Evolutionary conservation across 257 asterid genomes (phyloP).

Genomic region (Ajuga chamaepitys): DNA sequence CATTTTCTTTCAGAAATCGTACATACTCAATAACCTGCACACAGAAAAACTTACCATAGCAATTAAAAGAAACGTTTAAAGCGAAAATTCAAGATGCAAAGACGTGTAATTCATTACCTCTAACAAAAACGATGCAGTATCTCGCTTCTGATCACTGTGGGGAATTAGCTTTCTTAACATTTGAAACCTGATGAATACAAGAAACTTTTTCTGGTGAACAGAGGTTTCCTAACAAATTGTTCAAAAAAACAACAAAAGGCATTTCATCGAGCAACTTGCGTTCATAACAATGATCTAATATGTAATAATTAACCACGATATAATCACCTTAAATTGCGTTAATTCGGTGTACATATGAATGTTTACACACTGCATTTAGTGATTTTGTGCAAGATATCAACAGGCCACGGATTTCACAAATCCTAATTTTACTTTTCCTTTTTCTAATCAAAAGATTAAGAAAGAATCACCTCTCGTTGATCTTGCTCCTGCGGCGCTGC

Average conservation of each 20-base stretch:
- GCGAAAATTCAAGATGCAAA: neutral
- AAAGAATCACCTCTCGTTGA: constrained; percentile 41
- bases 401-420: too few relatives aligned
- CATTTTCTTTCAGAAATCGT: constrained; percentile 70
- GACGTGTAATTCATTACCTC: constrained; percentile 41
- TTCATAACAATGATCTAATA: too few relatives aligned
- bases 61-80: constrained; percentile 9
- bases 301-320: too few relatives aligned
- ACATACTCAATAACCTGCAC: constrained; percentile 86
- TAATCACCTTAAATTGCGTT: too few relatives aligned
- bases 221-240: too few relatives aligned
- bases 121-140: constrained; percentile 78
- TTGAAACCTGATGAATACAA: constrained; percentile 54
- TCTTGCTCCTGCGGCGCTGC: constrained; percentile 69
- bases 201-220: neutral
- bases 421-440: too few relatives aligned
- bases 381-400: too few relatives aligned
- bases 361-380: too few relatives aligned
- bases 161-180: constrained; percentile 85
- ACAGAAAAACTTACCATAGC: constrained; percentile 1
- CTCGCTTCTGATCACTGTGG: constrained; percentile 77
- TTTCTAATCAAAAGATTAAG: too few relatives aligned
- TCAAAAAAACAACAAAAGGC: too few relatives aligned
- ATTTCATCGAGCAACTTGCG: too few relatives aligned
- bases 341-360: constrained; percentile 15